Base-by-base conservation (phyloP, 2,329 filamentous ascomycete genomes). In the Penicillium sp. region DNA sequence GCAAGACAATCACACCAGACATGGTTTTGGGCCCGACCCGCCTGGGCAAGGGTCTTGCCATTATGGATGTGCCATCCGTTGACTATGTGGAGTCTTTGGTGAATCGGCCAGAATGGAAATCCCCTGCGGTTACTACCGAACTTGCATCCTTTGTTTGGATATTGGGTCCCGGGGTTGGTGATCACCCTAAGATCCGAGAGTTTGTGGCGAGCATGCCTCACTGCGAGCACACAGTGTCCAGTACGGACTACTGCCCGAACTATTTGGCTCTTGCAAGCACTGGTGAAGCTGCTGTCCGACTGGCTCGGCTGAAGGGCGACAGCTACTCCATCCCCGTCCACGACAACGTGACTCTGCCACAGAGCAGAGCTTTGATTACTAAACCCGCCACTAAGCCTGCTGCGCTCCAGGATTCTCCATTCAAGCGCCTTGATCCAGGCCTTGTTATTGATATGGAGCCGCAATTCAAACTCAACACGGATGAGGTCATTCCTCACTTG, bases 101-200 rank as follows among this genome's bases (percentile, higher is more conserved):
- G 44, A 78, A 80, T 35, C 84, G 91, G 31, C 81, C 87, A 3
- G 93, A 97, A 72, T 93, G 90, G 87, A 77, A 81, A 19, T 83
- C 84, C 37, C 67, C 79, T 11, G 77, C 84, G 29, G 77, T 96
- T 33, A 91, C 91, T 81, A 79, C 79, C 7, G 84, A 88, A 49
- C 74, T 97, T 46, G 78, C 82, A 46, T 82, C 83, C 42, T 84
- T 96, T 49, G 84, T 95, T 65, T 99, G 95, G 93, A 87, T 91
- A 25, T 81, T 97, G 26, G 91, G 91, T 0, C 80, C 82, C 4
- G 86, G 83, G 3, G 81, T 98, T 14, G 78, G 82, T 7, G 77
- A 82, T 3, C 83, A 95, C 70, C 68, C 82, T 11, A 80, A 80
- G 23, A 74, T 99, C 19, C 81, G 83, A 55, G 75, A 83, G 2